Conservation (phyloP, 257 asterid species). For the Prunella vulgaris region DNA sequence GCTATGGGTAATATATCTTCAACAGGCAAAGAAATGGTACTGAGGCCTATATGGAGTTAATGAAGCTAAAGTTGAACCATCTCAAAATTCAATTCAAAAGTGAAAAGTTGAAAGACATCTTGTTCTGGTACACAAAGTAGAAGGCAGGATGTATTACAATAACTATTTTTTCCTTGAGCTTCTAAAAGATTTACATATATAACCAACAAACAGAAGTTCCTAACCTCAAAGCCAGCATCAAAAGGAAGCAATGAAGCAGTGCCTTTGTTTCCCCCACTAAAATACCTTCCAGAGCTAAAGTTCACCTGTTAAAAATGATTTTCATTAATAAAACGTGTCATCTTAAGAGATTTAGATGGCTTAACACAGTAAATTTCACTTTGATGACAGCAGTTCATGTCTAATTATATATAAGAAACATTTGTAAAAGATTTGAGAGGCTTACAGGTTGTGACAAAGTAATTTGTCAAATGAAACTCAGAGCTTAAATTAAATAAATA, state of each 20-base stretch:
- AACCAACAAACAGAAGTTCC: conserved; percentile 1
- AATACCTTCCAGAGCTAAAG: conserved; percentile 92
- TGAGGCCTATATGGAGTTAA: conserved; percentile 1
- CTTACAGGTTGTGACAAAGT: background rate
- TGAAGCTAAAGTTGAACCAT: conserved; percentile 3
- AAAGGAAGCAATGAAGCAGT: conserved; percentile 70
- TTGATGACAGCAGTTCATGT: conserved; percentile 10
- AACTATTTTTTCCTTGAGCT: background rate
- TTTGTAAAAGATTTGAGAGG: background rate
- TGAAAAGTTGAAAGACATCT: conserved; percentile 7
- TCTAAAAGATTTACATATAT: background rate
- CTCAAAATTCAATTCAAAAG: conserved; percentile 11
- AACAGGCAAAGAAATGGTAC: background rate
- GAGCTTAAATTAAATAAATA: background rate
- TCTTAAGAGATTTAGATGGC: background rate
- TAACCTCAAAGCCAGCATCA: conserved; percentile 97
- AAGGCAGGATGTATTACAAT: conserved; percentile 13
- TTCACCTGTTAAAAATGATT: conserved; percentile 58
- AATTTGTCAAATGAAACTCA: conserved; percentile 10
- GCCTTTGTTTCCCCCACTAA: conserved; percentile 60
- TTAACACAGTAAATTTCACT: background rate
- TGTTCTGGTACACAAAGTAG: background rate
- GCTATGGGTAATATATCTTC: conserved; percentile 1
- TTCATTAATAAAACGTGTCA: conserved; percentile 22
- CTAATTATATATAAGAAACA: background rate